Conservation (phyloP, 1,284 basidiomycete species). For the Ganoderma multipileum region DNA sequence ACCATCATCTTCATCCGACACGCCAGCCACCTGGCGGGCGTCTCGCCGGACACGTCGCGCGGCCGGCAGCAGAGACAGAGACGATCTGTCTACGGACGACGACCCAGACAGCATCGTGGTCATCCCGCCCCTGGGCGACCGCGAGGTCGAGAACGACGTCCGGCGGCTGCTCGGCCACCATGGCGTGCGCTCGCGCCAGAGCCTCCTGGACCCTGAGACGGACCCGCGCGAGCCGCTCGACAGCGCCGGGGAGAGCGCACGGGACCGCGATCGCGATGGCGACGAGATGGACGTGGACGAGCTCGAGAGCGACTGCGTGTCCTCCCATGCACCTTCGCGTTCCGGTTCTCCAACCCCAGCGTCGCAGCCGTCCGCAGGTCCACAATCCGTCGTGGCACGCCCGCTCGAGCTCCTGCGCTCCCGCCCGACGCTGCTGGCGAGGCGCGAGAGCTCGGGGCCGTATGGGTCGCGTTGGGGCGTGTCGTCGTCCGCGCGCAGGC, state of each 20-base stretch:
- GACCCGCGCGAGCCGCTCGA: constrained; percentile 41
- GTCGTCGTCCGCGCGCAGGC: constrained; percentile 22
- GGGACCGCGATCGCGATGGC: constrained; percentile 33
- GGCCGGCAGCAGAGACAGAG: constrained; percentile 22
- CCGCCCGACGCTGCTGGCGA: constrained; percentile 31
- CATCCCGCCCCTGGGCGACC: constrained; percentile 63
- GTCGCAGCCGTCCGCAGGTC: constrained; percentile 31
- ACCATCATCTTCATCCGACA: constrained; percentile 37
- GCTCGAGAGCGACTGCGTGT: constrained; percentile 52
- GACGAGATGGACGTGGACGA: constrained; percentile 52
- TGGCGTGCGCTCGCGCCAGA: constrained; percentile 38
- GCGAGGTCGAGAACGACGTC: constrained; percentile 65
- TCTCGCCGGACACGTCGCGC: constrained; percentile 26
- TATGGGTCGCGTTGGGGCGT: constrained; percentile 26
- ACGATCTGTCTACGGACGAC: constrained; percentile 36
- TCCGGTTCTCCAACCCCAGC: constrained; percentile 51
- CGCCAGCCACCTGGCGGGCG: constrained; percentile 29
- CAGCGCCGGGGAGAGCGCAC: constrained; percentile 16
- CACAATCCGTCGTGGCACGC: constrained; percentile 27
- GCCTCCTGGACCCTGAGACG: constrained; percentile 33
- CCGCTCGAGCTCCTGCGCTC: constrained; percentile 31
- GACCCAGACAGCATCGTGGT: constrained; percentile 53
- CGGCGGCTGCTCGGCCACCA: constrained; percentile 60
- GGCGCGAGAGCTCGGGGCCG: constrained; percentile 35
- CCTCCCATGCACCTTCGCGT: constrained; percentile 53